These are phyloP conservation scores for Canavalia ensiformis DNA, from an alignment of 306 rosid genomes.

Conservation along the genomic window DNA sequence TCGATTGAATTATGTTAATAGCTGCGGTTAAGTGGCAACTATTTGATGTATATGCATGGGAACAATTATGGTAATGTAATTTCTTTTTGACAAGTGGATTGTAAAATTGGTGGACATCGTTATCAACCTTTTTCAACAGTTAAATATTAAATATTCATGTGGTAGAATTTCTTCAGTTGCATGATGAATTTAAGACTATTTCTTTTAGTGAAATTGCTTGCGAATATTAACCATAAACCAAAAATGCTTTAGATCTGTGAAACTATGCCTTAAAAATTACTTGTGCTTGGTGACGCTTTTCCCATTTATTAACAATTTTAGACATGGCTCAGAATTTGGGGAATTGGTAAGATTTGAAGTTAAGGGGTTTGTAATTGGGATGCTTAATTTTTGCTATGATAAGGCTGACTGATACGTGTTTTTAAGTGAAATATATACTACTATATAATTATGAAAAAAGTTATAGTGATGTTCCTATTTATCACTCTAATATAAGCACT, in stretches of 20 bases:
- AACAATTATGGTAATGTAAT: slow-evolving; percentile 23
- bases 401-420: slow-evolving; percentile 28
- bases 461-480: background rate
- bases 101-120: slow-evolving; percentile 27
- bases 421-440: slow-evolving; percentile 12
- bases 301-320: slow-evolving; percentile 30
- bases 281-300: slow-evolving; percentile 39
- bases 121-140: slow-evolving; percentile 33
- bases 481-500: background rate
- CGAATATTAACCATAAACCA: slow-evolving; percentile 11
- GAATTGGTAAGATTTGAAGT: slow-evolving; percentile 23
- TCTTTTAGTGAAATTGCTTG: slow-evolving; percentile 10
- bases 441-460: background rate
- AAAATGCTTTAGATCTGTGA: slow-evolving; percentile 28
- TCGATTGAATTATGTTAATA: slow-evolving; percentile 40
- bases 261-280: slow-evolving; percentile 25
- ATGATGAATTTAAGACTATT: slow-evolving; percentile 9
- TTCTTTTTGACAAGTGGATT: slow-evolving; percentile 10
- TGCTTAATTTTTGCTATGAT: slow-evolving; percentile 4
- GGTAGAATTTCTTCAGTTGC: slow-evolving; percentile 41
- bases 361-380: slow-evolving; percentile 13
- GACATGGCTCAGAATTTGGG: slow-evolving; percentile 26
- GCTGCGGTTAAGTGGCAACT: slow-evolving; percentile 37
- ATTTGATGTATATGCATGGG: slow-evolving; percentile 36
- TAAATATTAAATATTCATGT: slow-evolving; percentile 34